Conservation (phyloP, 805 yeast genomes). For the Candida ascalaphidarum region DNA sequence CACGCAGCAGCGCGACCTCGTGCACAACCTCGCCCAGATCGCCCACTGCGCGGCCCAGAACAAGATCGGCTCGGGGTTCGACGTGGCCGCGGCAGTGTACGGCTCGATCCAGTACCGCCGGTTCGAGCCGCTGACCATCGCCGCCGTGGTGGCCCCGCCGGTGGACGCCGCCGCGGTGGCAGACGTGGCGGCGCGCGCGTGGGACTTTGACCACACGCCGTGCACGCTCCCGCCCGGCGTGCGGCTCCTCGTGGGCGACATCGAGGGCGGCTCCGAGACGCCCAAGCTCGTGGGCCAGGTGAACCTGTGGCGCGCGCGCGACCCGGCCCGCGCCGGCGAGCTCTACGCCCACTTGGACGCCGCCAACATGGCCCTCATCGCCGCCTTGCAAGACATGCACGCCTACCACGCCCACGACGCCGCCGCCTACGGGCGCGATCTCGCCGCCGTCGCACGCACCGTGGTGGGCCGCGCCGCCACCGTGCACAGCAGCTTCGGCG, state of each 20-base stretch:
- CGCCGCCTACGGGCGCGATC: constrained; percentile 32
- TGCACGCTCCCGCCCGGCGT: constrained; percentile 64
- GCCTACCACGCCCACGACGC: constrained; percentile 19
- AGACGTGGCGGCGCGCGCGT: constrained; percentile 36
- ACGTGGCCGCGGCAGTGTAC: constrained; percentile 89
- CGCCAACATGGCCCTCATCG: constrained; percentile 52
- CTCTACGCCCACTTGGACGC: constrained; percentile 49
- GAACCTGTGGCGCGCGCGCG: constrained; percentile 52
- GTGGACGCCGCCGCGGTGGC: constrained; percentile 13
- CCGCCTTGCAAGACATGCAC: constrained; percentile 35
- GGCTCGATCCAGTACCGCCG: constrained; percentile 82
- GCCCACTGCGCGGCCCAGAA: constrained; percentile 93
- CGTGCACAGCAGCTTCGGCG: background rate
- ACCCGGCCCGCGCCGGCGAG: constrained; percentile 40
- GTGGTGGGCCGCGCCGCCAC: background rate
- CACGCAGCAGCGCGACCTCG: constrained; percentile 10
- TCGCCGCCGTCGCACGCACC: background rate
- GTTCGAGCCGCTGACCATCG: constrained; percentile 51
- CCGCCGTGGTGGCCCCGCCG: constrained; percentile 17
- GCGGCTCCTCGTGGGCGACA: constrained; percentile 84
- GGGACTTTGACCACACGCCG: constrained; percentile 52
- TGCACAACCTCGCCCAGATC: constrained; percentile 82
- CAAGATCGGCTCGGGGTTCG: constrained; percentile 95
- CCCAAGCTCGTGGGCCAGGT: constrained; percentile 82
- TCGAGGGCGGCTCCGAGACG: constrained; percentile 87